phyloP scores from a whole-genome alignment of 1,284 basidiomycete genomes.

The Ceratobasidium theobromae region DNA sequence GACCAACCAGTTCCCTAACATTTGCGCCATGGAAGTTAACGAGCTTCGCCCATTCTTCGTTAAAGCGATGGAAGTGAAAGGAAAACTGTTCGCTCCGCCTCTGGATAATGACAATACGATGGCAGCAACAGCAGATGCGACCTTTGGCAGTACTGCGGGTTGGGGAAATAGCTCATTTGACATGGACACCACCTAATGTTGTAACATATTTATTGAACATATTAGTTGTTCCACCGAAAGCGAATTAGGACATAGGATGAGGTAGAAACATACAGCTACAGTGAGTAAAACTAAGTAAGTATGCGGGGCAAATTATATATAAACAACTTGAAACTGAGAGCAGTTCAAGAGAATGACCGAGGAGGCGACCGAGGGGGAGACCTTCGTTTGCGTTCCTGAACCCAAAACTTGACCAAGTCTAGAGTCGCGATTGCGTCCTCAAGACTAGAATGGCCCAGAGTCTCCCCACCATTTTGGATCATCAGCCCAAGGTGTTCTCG shows the following conservation, averaged over 20 bases:
- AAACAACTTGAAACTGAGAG: neutral
- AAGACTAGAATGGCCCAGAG: conserved; percentile 77
- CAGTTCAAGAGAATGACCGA: neutral
- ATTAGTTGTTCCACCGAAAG: neutral
- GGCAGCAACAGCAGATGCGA: conserved; percentile 11
- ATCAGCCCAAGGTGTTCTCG: conserved; percentile 72
- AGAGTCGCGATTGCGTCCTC: conserved; percentile 84
- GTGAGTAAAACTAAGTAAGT: neutral
- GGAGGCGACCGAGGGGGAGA: neutral
- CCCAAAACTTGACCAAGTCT: conserved; percentile 64
- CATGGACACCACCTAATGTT: conserved; percentile 17
- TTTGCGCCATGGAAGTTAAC: conserved; percentile 89
- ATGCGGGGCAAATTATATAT: conserved; percentile 8
- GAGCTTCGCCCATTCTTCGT: conserved; percentile 89
- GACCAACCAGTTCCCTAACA: conserved; percentile 69
- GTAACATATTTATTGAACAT: neutral
- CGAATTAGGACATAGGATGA: neutral
- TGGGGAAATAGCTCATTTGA: conserved; percentile 3
- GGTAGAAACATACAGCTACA: neutral
- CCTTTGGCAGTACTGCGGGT: conserved; percentile 12
- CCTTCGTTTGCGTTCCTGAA: conserved; percentile 38
- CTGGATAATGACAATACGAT: conserved; percentile 11
- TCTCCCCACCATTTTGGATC: conserved; percentile 67
- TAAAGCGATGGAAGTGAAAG: conserved; percentile 73
- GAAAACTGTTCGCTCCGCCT: conserved; percentile 33